Evolutionary conservation across 2,329 filamentous ascomycete genomes (phyloP).

Genomic region (Dothideomycetidae sp.): DNA sequence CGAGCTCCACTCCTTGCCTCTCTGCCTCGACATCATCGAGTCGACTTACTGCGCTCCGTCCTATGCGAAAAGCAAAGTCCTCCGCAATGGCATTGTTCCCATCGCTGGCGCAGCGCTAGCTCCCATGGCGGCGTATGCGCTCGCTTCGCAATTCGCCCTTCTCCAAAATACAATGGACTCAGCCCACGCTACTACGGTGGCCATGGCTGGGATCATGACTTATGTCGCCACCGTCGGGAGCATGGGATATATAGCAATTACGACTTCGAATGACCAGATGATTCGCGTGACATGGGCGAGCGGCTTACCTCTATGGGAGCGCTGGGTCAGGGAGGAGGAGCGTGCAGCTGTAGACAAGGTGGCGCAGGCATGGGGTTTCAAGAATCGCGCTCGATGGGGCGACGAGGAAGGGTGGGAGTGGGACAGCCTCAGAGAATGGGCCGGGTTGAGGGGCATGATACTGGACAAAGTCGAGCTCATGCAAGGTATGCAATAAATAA

Average conservation of each 20-base stretch:
- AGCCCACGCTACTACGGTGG: slow-evolving; percentile 57
- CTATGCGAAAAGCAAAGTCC: slow-evolving; percentile 51
- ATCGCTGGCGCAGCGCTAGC: slow-evolving; percentile 40
- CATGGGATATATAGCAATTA: slow-evolving; percentile 69
- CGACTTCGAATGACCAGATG: slow-evolving; percentile 91
- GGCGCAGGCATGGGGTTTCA: slow-evolving; percentile 83
- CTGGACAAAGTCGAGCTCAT: slow-evolving; percentile 80
- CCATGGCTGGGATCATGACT: slow-evolving; percentile 66
- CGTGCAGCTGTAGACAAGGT: slow-evolving; percentile 73
- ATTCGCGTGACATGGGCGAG: slow-evolving; percentile 78
- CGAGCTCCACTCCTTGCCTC: slow-evolving; percentile 58
- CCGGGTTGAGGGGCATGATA: slow-evolving; percentile 73
- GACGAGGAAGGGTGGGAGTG: slow-evolving; percentile 88
- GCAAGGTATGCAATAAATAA: slow-evolving; percentile 66
- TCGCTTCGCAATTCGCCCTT: slow-evolving; percentile 52
- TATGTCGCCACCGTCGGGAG: slow-evolving; percentile 72
- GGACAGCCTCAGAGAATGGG: slow-evolving; percentile 71
- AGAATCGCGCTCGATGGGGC: slow-evolving; percentile 61
- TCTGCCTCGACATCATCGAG: slow-evolving; percentile 63
- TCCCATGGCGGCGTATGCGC: slow-evolving; percentile 53
- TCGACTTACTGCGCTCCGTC: slow-evolving; percentile 52
- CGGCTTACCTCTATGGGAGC: slow-evolving; percentile 63
- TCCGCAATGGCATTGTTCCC: slow-evolving; percentile 50
- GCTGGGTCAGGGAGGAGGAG: slow-evolving; percentile 86
- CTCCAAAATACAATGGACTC: slow-evolving; percentile 67